These are phyloP conservation scores for bread wheat (Triticum aestivum) DNA, from an alignment of 176 grass and related monocot genomes.

Conservation along the genomic window IWGSC_CS_RefSeq_v2.1 NC_057798.1:205348639-205349138, in stretches of 20 bases:
- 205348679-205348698: constrained; percentile 15
- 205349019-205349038: too few relatives aligned
- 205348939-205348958: background rate
- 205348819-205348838: constrained; percentile 22
- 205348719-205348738: constrained; percentile 20
- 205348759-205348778: background rate
- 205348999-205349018: too few relatives aligned
- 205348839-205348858: background rate
- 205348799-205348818: constrained; percentile 8
- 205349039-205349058: too few relatives aligned
- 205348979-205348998: too few relatives aligned
- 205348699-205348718: constrained; percentile 31
- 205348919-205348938: background rate
- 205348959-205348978: background rate
- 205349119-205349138: too few relatives aligned
- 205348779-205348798: background rate
- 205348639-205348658: background rate
- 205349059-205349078: too few relatives aligned
- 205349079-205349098: too few relatives aligned
- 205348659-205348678: constrained; percentile 49
- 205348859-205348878: background rate
- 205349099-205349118: too few relatives aligned
- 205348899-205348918: background rate
- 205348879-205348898: background rate
- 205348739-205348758: constrained; percentile 10